Evolutionary conservation across 2,329 filamentous ascomycete species (phyloP).

Genomic region (Plenodomus lindquistii): DNA sequence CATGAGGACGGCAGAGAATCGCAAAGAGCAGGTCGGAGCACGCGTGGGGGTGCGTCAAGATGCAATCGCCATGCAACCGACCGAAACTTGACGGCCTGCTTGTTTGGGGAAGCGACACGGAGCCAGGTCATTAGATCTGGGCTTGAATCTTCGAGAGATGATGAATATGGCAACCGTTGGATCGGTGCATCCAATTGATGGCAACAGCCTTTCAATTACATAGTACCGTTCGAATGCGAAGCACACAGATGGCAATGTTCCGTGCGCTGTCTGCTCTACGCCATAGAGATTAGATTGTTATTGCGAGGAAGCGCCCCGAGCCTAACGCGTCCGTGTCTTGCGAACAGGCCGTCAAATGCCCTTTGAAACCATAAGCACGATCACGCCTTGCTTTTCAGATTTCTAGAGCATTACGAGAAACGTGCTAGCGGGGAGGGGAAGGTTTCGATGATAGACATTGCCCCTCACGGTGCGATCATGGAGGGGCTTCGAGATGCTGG

Average conservation of each 20-base stretch:
- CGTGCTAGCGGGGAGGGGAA: constrained; percentile 44
- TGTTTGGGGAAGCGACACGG: not conserved
- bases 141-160: not conserved
- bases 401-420: constrained; percentile 40
- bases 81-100: not conserved
- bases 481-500: constrained; percentile 11
- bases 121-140: not conserved
- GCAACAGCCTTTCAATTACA: no score
- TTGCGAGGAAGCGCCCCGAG: constrained; percentile 23
- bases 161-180: no score
- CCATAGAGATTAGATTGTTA: constrained; percentile 29
- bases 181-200: no score
- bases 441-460: constrained; percentile 25
- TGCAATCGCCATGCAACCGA: not conserved
- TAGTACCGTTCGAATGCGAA: not conserved
- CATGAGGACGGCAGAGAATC: not conserved
- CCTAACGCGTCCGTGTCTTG: constrained; percentile 28
- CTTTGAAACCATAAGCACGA: constrained; percentile 36
- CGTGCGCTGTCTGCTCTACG: not conserved
- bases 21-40: not conserved
- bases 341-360: constrained; percentile 23
- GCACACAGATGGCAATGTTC: not conserved
- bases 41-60: not conserved
- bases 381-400: constrained; percentile 25
- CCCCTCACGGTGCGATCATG: constrained; percentile 17